A percentile compares a stretch with the other conserved stretches of the same genome.
Evolutionary conservation across 2,329 filamentous ascomycete species (phyloP).

Genomic region (Septoria petroselini): DNA sequence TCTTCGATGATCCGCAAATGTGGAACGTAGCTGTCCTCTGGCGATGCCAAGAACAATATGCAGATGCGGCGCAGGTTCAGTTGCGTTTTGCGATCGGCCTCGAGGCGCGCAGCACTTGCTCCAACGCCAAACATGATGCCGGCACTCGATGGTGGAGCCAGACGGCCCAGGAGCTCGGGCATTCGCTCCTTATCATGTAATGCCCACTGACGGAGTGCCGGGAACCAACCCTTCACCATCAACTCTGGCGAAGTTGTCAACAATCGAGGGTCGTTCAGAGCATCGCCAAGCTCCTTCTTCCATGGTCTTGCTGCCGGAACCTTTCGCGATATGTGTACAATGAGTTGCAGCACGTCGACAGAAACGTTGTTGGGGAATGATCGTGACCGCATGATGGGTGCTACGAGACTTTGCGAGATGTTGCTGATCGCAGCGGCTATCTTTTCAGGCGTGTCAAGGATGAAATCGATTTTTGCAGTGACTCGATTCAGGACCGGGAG

Average conservation of each 20-base stretch:
- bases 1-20: conserved; percentile 73
- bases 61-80: conserved; percentile 81
- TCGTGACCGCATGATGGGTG: conserved; percentile 77
- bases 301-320: conserved; percentile 80
- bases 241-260: conserved; percentile 68
- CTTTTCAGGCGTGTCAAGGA: conserved; percentile 81
- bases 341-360: conserved; percentile 64
- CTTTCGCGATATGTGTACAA: conserved; percentile 74
- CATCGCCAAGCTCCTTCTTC: conserved; percentile 89
- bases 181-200: conserved; percentile 84
- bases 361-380: conserved; percentile 83
- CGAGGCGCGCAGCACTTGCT: conserved; percentile 85
- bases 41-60: conserved; percentile 71
- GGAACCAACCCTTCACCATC: conserved; percentile 73
- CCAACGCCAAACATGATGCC: conserved; percentile 99
- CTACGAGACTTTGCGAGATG: conserved; percentile 80
- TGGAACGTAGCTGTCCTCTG: conserved; percentile 73
- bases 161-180: conserved; percentile 71
- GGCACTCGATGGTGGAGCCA: conserved; percentile 82
- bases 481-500: conserved; percentile 75
- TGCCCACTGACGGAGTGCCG: conserved; percentile 78
- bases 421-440: conserved; percentile 72
- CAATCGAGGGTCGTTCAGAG: conserved; percentile 85
- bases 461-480: conserved; percentile 74
- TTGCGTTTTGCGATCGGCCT: conserved; percentile 90